These are phyloP conservation scores for Fusarium oligoseptatum DNA, from an alignment of 2,329 filamentous ascomycete genomes.

Conservation along the genomic window DNA sequence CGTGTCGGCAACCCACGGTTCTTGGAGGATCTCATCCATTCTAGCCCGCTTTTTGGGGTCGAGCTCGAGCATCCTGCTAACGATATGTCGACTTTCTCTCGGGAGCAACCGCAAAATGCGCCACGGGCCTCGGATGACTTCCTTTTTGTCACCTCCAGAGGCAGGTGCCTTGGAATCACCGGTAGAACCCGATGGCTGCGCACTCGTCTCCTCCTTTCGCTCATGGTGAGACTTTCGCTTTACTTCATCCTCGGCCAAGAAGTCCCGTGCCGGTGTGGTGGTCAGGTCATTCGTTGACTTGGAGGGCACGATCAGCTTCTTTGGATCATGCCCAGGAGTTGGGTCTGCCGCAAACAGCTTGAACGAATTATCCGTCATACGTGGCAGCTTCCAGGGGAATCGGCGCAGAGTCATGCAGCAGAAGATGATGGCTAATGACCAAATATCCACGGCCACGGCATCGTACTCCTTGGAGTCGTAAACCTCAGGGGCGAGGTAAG, in stretches of 20 bases:
- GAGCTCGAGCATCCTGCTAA: slow-evolving; percentile 92
- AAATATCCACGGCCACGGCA: slow-evolving; percentile 93
- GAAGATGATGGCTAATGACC: slow-evolving; percentile 98
- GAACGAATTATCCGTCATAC: slow-evolving; percentile 92
- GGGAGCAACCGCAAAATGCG: slow-evolving; percentile 88
- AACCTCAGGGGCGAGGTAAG: slow-evolving; percentile 96
- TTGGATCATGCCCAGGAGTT: slow-evolving; percentile 77
- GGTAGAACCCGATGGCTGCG: slow-evolving; percentile 16
- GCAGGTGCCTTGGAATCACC: slow-evolving; percentile 32
- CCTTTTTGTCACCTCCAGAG: slow-evolving; percentile 67
- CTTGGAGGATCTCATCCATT: slow-evolving; percentile 86
- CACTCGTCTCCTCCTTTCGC: slow-evolving; percentile 35
- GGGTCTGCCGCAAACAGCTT: slow-evolving; percentile 91
- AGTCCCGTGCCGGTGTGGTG: slow-evolving; percentile 56
- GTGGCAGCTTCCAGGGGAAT: slow-evolving; percentile 97
- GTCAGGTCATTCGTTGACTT: slow-evolving; percentile 60
- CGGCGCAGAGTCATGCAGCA: slow-evolving; percentile 97
- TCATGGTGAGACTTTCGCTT: slow-evolving; percentile 40
- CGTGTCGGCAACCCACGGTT: slow-evolving; percentile 90
- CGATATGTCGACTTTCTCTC: slow-evolving; percentile 88
- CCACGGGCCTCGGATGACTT: slow-evolving; percentile 93
- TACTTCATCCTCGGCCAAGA: slow-evolving; percentile 53
- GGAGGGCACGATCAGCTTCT: slow-evolving; percentile 62
- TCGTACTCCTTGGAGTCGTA: slow-evolving; percentile 96
- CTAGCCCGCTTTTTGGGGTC: slow-evolving; percentile 86